Evolutionary conservation across 495 filamentous ascomycete genomes (phyloP), one percentile per base, ranked within the genome.

Genomic region (Trichoderma virens): DNA sequence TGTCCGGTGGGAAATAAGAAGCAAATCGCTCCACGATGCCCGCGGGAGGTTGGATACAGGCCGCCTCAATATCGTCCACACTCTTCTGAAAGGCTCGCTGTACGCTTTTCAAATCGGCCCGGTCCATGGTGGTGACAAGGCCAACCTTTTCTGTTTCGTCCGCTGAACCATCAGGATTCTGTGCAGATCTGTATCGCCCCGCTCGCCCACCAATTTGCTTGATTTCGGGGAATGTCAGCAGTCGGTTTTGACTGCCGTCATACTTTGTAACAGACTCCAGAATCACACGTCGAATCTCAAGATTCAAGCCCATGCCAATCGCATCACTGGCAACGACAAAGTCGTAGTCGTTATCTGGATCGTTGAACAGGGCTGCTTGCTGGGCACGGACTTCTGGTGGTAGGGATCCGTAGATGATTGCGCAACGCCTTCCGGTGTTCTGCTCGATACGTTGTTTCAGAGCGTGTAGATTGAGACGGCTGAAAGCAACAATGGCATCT

Each of bases 141-240:
- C 87, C 88, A 3, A 85, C 70, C 11, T 28, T 65, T 41, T 45
- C 66, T 34, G 7, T 16, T 16, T 62, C 62, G 43, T 51, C 66
- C 63, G 51, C 28, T 11, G 64, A 45, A 27, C 38, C 63, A 20
- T 28, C 63, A 1, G 32, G 63, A 62, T 88, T 79, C 20, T 73
- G 71, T 31, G 91, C 90, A 34, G 89, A 88, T 20, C 85, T 87
- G 77, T 88, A 99, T 35, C 95, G 89, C 30, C 95, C 95, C 23
- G 95, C 95, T 67, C 95, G 86, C 25, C 95, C 95, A 62, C 83
- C 94, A 65, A 99, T 99, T 69, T 99, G 95, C 72, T 95, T 97
- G 61, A 97, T 82, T 65, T 96, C 88, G 0, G 90, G 84, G n/a
- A 89, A 79, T 7, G 77, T 72, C 14, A 98, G 79, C 7, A 75